phyloP scores from a whole-genome alignment of 2,329 filamentous ascomycete species.

The Nannizzia gypsea region DNA sequence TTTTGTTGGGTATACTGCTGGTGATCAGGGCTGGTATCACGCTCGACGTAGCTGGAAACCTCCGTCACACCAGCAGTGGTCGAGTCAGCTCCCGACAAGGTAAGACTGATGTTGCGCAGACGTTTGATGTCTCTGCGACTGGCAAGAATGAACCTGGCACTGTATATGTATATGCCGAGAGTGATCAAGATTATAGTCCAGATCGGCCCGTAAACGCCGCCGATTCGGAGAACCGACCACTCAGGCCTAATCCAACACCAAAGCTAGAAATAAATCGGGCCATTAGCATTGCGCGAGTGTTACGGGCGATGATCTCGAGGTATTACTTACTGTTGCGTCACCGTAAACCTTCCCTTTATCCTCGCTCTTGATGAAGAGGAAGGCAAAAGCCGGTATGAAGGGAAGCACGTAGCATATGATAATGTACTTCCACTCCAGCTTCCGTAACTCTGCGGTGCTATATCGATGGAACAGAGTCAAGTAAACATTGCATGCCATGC shows the following conservation, averaged over 20 bases:
- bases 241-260: constrained; percentile 67
- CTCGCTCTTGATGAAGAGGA: constrained; percentile 51
- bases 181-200: constrained; percentile 33
- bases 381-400: constrained; percentile 55
- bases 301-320: not conserved
- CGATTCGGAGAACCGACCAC: constrained; percentile 62
- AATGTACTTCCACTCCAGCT: constrained; percentile 60
- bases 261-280: constrained; percentile 37
- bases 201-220: constrained; percentile 53
- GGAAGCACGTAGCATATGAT: constrained; percentile 61
- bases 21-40: not conserved
- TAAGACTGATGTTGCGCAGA: not conserved
- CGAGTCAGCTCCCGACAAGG: not conserved
- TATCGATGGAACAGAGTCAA: constrained; percentile 68
- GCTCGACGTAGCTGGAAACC: not conserved
- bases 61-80: not conserved
- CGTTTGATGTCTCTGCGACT: not conserved
- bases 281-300: not conserved
- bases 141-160: not conserved
- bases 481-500: constrained; percentile 77
- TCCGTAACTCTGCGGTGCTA: constrained; percentile 50
- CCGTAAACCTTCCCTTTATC: constrained; percentile 54
- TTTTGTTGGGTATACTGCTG: not conserved
- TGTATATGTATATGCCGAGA: constrained; percentile 27
- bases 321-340: constrained; percentile 48